phyloP scores from a whole-genome alignment of 2,329 filamentous ascomycete genomes.

The Aspergillus ibericus region DNA sequence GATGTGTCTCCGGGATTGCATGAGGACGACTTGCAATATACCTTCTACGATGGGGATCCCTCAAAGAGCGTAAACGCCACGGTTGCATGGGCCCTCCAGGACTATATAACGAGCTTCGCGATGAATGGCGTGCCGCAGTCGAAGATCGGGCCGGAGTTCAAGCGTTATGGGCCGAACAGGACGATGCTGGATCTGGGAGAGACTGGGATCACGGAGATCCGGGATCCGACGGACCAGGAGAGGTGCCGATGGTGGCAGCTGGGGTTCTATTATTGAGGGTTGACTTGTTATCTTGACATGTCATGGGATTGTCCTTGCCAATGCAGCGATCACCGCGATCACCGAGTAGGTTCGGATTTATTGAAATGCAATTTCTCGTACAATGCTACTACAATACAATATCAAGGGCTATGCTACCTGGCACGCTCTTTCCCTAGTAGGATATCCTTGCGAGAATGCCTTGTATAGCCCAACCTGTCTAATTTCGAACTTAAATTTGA shows the following conservation, averaged over 20 bases:
- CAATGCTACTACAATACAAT: too few relatives aligned
- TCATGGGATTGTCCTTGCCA: too few relatives aligned
- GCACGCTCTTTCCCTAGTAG: too few relatives aligned
- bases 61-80: neutral
- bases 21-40: neutral
- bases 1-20: neutral
- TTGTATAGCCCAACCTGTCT: too few relatives aligned
- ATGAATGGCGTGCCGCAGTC: neutral
- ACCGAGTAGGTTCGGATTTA: too few relatives aligned
- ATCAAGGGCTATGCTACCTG: too few relatives aligned
- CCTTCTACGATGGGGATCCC: neutral
- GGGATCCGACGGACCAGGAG: neutral
- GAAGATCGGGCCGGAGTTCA: neutral
- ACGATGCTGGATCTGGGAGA: neutral
- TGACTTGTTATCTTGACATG: too few relatives aligned
- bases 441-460: too few relatives aligned
- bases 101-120: neutral
- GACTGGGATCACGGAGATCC: neutral
- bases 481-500: too few relatives aligned
- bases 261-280: neutral
- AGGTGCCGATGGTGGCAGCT: neutral
- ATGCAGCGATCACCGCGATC: too few relatives aligned
- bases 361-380: too few relatives aligned
- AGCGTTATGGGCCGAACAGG: neutral
- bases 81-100: neutral